Conservation (phyloP, 768 basidiomycete genomes). For the Macrolepiota dolichaula region DNA sequence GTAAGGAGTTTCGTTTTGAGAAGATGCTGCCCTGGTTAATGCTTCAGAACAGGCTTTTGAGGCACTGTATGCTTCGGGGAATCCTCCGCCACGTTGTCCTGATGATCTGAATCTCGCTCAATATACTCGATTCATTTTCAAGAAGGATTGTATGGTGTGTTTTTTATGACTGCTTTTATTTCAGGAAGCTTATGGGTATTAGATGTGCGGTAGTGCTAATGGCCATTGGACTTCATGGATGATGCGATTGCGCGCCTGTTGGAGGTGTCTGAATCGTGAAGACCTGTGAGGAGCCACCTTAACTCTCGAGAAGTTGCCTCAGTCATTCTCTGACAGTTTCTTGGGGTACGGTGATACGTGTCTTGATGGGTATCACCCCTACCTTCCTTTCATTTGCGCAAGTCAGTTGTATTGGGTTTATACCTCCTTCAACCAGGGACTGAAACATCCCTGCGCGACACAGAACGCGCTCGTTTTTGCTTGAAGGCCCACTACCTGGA, state of each 20-base stretch:
- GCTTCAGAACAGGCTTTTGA: slow-evolving; percentile 19
- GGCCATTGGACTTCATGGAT: not conserved
- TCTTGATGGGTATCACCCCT: not conserved
- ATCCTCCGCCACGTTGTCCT: slow-evolving; percentile 24
- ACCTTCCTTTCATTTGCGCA: not conserved
- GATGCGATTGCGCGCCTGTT: not conserved
- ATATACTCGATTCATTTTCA: slow-evolving; percentile 33
- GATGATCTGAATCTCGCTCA: slow-evolving; percentile 26
- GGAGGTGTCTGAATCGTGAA: not conserved
- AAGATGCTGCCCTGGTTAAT: not conserved
- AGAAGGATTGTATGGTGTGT: slow-evolving; percentile 10
- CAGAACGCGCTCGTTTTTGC: not conserved
- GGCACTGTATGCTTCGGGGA: slow-evolving; percentile 13
- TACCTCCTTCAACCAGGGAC: not conserved
- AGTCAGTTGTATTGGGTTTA: not conserved
- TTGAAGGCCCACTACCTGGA: not conserved
- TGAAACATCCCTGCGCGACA: not conserved
- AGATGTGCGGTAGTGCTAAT: not conserved
- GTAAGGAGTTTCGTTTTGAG: slow-evolving; percentile 13
- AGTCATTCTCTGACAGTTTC: too few relatives aligned
- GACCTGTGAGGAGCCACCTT: not conserved
- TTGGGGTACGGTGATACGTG: too few relatives aligned
- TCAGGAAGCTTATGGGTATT: not conserved
- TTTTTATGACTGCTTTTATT: too few relatives aligned
- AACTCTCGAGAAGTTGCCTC: not conserved